Evolutionary conservation across 768 basidiomycete genomes (phyloP).

Genomic region (Wakefieldia striispora): DNA sequence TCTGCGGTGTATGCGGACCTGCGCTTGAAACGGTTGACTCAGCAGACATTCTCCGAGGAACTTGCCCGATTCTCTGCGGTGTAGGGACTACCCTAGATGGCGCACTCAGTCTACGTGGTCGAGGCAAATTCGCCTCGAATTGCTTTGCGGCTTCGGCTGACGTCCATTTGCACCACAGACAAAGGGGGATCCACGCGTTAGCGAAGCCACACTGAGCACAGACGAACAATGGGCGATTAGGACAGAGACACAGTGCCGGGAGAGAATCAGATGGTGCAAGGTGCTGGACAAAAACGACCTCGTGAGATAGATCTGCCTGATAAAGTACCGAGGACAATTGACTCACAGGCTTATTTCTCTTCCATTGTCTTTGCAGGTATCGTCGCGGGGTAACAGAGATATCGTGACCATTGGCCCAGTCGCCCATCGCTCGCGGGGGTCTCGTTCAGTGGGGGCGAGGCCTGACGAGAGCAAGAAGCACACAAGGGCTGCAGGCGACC

Average conservation of each 20-base stretch:
- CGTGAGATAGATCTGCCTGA: conserved; percentile 19
- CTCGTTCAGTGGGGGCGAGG: conserved; percentile 1
- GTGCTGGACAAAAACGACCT: conserved; percentile 30
- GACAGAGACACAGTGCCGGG: conserved; percentile 43
- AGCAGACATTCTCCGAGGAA: conserved; percentile 17
- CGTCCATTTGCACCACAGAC: conserved; percentile 51
- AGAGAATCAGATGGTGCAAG: conserved; percentile 46
- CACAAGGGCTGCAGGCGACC: background rate
- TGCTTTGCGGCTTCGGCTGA: conserved; percentile 39
- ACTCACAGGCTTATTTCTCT: conserved; percentile 40
- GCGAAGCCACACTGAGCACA: conserved; percentile 46
- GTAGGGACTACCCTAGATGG: conserved; percentile 15
- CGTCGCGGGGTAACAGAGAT: conserved; percentile 27
- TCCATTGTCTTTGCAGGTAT: conserved; percentile 42
- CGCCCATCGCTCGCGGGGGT: conserved; percentile 12
- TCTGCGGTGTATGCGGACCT: conserved; percentile 22
- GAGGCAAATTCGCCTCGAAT: conserved; percentile 39
- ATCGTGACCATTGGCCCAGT: conserved; percentile 15
- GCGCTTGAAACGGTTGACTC: conserved; percentile 20
- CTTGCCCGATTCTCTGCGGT: conserved; percentile 10
- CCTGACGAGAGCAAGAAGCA: conserved; percentile 6
- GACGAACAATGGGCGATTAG: conserved; percentile 42
- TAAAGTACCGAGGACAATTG: conserved; percentile 2
- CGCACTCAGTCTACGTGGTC: conserved; percentile 33
- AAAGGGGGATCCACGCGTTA: conserved; percentile 48